These are phyloP conservation scores for Coniochaeta sp. DNA, from an alignment of 2,329 filamentous ascomycete species.

Conservation along the genomic window DNA sequence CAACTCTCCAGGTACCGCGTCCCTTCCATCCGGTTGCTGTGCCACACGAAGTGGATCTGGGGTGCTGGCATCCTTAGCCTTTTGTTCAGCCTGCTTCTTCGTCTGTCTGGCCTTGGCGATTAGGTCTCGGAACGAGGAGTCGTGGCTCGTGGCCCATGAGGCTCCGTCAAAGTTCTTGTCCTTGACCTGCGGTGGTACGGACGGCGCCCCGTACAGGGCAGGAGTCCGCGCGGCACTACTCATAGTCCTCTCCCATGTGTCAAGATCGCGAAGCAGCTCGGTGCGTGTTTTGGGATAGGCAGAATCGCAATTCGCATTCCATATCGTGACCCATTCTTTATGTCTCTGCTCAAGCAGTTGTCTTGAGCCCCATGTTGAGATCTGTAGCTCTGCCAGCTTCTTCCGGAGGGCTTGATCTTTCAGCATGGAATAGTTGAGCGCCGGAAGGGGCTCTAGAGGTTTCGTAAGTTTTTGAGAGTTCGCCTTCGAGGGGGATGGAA, in stretches of 20 bases:
- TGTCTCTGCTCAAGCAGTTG: slow-evolving; percentile 71
- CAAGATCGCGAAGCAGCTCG: slow-evolving; percentile 71
- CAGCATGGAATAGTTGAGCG: slow-evolving; percentile 80
- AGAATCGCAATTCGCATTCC: slow-evolving; percentile 96
- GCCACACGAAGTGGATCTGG: slow-evolving; percentile 1
- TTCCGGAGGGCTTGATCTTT: slow-evolving; percentile 71
- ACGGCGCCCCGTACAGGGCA: slow-evolving; percentile 24
- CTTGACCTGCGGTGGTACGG: slow-evolving; percentile 51
- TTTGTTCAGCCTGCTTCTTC: slow-evolving; percentile 29
- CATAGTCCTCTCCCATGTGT: slow-evolving; percentile 80
- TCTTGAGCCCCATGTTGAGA: slow-evolving; percentile 63
- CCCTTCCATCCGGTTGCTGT: neutral
- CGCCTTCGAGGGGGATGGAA: neutral
- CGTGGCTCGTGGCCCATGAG: slow-evolving; percentile 68
- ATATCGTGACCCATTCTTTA: slow-evolving; percentile 89
- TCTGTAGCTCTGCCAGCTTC: slow-evolving; percentile 74
- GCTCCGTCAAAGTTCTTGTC: slow-evolving; percentile 82
- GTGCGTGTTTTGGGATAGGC: slow-evolving; percentile 60
- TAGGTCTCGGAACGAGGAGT: slow-evolving; percentile 67
- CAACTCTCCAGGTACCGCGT: neutral
- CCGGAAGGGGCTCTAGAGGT: slow-evolving; percentile 59
- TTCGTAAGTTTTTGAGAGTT: slow-evolving; percentile 22
- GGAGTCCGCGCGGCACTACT: slow-evolving; percentile 48
- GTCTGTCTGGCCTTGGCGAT: slow-evolving; percentile 67
- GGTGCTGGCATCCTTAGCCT: neutral